These are phyloP conservation scores for Termitomyces sp. DNA, from an alignment of 768 basidiomycete species.

Conservation along the genomic window DNA sequence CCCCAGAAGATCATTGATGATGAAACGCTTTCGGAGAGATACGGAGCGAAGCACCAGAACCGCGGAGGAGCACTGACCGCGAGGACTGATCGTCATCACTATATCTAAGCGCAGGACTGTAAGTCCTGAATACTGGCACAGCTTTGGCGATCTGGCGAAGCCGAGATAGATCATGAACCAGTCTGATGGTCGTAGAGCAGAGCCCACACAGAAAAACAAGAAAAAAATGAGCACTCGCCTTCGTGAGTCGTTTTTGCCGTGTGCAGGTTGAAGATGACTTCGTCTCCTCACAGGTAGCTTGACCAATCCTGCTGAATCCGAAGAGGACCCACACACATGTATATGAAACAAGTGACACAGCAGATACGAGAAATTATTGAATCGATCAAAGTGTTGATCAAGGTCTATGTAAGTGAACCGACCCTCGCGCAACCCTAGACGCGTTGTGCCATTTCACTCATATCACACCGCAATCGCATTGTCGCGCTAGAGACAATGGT, in stretches of 20 bases:
- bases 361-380: too few species aligned
- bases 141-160: neutral
- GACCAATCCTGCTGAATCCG: neutral
- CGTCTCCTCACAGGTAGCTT: neutral
- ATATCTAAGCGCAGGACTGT: neutral
- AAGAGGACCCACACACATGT: too few species aligned
- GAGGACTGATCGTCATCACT: neutral
- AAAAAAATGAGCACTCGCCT: neutral
- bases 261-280: neutral
- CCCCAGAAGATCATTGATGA: neutral
- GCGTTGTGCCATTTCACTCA: too few species aligned
- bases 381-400: too few species aligned
- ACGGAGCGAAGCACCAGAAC: neutral
- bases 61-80: neutral
- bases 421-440: too few species aligned
- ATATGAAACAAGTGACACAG: neutral
- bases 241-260: neutral
- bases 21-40: neutral
- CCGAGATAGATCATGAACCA: neutral
- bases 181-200: neutral
- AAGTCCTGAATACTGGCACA: neutral
- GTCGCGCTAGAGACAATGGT: too few species aligned
- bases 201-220: neutral
- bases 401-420: too few species aligned
- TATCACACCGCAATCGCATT: too few species aligned